phyloP scores from a whole-genome alignment of 1,284 basidiomycete species.

The Apiotrichum gracile region DNA sequence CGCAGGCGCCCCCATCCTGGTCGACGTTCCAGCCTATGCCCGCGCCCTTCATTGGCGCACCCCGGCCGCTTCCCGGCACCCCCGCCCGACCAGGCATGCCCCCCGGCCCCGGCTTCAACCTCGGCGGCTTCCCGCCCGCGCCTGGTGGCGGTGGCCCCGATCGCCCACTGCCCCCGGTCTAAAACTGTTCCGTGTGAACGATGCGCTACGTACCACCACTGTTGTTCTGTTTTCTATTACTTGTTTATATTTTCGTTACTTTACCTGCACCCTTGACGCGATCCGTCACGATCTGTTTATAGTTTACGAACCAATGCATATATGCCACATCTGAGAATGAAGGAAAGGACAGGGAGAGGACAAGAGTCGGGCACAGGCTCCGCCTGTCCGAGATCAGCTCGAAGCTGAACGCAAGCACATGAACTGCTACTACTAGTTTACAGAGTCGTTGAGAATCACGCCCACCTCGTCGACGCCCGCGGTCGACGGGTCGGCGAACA shows the following conservation, averaged over 20 bases:
- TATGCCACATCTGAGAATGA: not conserved
- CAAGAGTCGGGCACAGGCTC: too few relatives aligned
- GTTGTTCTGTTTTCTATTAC: not conserved
- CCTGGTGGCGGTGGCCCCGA: not conserved
- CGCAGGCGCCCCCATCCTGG: conserved; percentile 7
- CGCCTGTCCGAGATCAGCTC: not conserved
- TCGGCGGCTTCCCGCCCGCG: not conserved
- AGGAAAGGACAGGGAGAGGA: not conserved
- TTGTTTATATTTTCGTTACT: not conserved
- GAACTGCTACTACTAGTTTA: conserved; percentile 3
- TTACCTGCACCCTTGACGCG: too few relatives aligned
- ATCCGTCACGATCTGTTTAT: conserved; percentile 1
- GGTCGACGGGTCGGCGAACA: conserved; percentile 32
- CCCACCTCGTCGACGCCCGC: conserved; percentile 34
- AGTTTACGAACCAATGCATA: conserved; percentile 3
- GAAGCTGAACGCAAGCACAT: not conserved
- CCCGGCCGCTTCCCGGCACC: not conserved
- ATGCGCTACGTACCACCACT: not conserved
- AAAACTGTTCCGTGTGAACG: too few relatives aligned
- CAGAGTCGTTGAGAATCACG: conserved; percentile 23
- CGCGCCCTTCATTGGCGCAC: not conserved
- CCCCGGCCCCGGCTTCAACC: not conserved
- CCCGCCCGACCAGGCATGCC: not conserved
- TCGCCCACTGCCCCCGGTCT: not conserved
- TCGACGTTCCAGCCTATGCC: conserved; percentile 3